Evolutionary conservation across 441 rosid genomes (phyloP), one percentile per base, ranked within the genome.

Genomic region (Theobroma grandiflorum): DNA sequence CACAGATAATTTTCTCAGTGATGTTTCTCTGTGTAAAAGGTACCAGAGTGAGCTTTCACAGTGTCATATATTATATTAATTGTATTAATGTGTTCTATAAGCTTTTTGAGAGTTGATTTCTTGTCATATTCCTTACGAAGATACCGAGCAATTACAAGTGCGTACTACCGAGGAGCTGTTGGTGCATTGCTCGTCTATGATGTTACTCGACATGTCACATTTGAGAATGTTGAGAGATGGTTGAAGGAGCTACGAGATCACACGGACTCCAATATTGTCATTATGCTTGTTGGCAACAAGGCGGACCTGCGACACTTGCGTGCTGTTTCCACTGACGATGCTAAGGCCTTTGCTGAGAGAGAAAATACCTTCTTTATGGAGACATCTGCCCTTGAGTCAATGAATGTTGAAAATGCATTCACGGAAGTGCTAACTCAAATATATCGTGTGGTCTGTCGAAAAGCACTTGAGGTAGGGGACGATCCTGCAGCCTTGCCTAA

Each of bases 361-460:
- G 90, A 91, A 76, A 86, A 45, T 72, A 89, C 93, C 14, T 87
- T 81, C 89, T 91, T 91, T 78, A 88, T 91, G 89, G 93, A 91
- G 87, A 91, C 93, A 59, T 91, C 95, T 42, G 92, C 95, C 16
- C 93, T 91, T 2, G 91, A 91, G 72, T 89, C 93, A 0, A 35
- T 85, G 83, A 88, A 90, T 37, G 95, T 90, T 0, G 95, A 90
- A 81, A 80, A 86, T 82, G 89, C 95, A 67, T 90, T 91, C 83
- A 88, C 91, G 16, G 84, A 90, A 78, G 87, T 90, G 55, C 90
- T 89, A 40, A 82, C 89, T 45, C 92, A 90, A 70, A 91, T 91
- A 75, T 86, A 90, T 77, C 90, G 76, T 20, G 91, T 89, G 4
- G 88, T 85, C 7, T 84, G 92, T 84, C 86, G 88, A 78, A 90